Base-by-base conservation (phyloP, 257 asterid genomes). In the Solanum corneliomulleri region DNA sequence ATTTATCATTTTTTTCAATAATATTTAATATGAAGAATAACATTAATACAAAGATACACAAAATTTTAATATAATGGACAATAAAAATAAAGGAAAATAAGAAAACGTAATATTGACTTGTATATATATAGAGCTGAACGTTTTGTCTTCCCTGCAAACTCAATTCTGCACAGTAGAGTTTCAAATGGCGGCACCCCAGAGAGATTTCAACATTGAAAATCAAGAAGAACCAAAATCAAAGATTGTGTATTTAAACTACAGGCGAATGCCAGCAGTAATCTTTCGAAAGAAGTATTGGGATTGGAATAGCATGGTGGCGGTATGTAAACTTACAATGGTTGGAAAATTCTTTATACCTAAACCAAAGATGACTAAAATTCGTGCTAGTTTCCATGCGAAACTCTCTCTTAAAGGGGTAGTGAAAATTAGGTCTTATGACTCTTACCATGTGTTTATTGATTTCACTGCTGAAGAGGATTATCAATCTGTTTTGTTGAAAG, bases 291-390 rank as follows among this genome's bases (percentile, higher is more conserved):
- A 75, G 3, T 75, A 20, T 11, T 72, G 81, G 49, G 81, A 75
- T 75, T 33, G 44, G 44, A 8, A 42, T n/a, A 75, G 82, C 29
- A 11, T 70, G 77, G 33, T 42, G 35, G 3, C 82, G 6, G 20
- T 12, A 75, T 75, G 82, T 75, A 75, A n/a, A 12, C 58, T 75
- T 41, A 41, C 56, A 12, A 41, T 77, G 62, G 83, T 77, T 77
- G 83, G 83, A n/a, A 77, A 25, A 27, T 44, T 77, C 62, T 42
- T 44, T 2, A 42, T 42, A 44, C 35, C 62, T 5, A 77, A 77
- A 27, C 62, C 62, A 44, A 77, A 77, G 56, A 44, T 77, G 62
- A 44, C 39, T 42, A 45, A 44, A 77, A 77, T 44, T 20, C 39
- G 62, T 42, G 62, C 5, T 44, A 42, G 83, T 42, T 77, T 77